Conservation (phyloP, 495 filamentous ascomycete species). For the Aeminium ludgeri region DNA sequence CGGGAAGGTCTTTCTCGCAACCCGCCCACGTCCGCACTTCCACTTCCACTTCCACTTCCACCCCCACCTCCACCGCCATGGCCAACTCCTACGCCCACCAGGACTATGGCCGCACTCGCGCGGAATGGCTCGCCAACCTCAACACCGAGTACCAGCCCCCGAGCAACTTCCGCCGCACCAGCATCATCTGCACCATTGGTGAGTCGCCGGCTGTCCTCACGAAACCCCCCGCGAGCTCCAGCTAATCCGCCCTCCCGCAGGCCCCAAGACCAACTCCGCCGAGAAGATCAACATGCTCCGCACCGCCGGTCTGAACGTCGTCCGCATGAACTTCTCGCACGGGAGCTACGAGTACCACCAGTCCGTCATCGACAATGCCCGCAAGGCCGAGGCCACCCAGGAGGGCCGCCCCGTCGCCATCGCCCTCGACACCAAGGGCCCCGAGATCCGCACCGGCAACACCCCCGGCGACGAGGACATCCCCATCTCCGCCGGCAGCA, state of each 20-base stretch:
- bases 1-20: too few relatives aligned
- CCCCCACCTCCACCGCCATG: conserved; percentile 27
- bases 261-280: conserved; percentile 94
- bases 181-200: conserved; percentile 98
- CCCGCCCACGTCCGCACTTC: background rate
- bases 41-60: background rate
- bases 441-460: conserved; percentile 95
- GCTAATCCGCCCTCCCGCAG: too few relatives aligned
- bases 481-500: conserved; percentile 62
- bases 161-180: conserved; percentile 83
- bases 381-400: conserved; percentile 58
- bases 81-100: conserved; percentile 65
- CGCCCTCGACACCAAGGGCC: conserved; percentile 97
- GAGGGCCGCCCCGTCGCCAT: conserved; percentile 82
- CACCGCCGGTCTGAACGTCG: conserved; percentile 80
- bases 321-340: conserved; percentile 99
- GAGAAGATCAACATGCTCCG: conserved; percentile 91
- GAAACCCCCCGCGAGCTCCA: too few relatives aligned
- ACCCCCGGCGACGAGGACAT: conserved; percentile 70
- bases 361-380: conserved; percentile 88
- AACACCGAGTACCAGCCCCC: conserved; percentile 63
- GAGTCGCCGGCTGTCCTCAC: too few relatives aligned
- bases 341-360: conserved; percentile 93
- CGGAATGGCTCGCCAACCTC: conserved; percentile 79
- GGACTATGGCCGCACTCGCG: conserved; percentile 55